A percentile compares a stretch with the other conserved stretches of the same genome.
Conservation (phyloP, 306 rosid species). For the Castanospermum australe region DNA sequence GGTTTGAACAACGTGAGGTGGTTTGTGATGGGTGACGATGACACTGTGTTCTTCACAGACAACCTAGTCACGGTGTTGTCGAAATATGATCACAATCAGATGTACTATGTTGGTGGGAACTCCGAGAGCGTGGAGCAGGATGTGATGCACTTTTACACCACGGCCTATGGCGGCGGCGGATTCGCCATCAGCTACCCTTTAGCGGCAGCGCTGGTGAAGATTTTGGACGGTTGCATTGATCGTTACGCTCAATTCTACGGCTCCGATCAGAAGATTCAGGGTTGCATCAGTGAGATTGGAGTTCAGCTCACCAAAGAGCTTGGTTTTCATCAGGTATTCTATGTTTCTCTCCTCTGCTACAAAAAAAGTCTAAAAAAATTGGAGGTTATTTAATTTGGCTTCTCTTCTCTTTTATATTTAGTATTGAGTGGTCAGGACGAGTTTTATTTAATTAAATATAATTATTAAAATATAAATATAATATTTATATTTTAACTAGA, state of each 20-base stretch:
- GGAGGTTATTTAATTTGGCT: too few relatives aligned
- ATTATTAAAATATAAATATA: too few relatives aligned
- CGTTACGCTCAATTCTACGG: conserved; percentile 57
- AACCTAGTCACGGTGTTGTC: conserved; percentile 57
- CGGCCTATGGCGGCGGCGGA: conserved; percentile 84
- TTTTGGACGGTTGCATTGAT: conserved; percentile 73
- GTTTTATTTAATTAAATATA: too few relatives aligned
- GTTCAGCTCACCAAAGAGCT: conserved; percentile 66
- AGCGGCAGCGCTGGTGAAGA: conserved; percentile 53
- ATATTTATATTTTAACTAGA: too few relatives aligned
- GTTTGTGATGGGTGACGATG: conserved; percentile 93
- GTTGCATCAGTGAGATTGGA: conserved; percentile 70
- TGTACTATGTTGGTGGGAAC: conserved; percentile 77
- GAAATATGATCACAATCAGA: conserved; percentile 73
- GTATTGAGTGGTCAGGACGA: too few relatives aligned
- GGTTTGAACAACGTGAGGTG: conserved; percentile 58
- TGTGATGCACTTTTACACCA: conserved; percentile 43
- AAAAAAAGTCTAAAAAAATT: too few relatives aligned
- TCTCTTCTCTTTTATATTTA: too few relatives aligned
- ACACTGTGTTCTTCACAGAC: conserved; percentile 66
- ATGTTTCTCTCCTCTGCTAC: neutral
- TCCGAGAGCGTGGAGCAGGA: conserved; percentile 83
- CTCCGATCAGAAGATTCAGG: conserved; percentile 71
- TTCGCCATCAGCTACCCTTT: conserved; percentile 71
- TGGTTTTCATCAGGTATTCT: conserved; percentile 75